A percentile compares a stretch with the other conserved stretches of the same genome.
phyloP scores from a whole-genome alignment of 2,329 filamentous ascomycete species.

The Talaromyces sp. region DNA sequence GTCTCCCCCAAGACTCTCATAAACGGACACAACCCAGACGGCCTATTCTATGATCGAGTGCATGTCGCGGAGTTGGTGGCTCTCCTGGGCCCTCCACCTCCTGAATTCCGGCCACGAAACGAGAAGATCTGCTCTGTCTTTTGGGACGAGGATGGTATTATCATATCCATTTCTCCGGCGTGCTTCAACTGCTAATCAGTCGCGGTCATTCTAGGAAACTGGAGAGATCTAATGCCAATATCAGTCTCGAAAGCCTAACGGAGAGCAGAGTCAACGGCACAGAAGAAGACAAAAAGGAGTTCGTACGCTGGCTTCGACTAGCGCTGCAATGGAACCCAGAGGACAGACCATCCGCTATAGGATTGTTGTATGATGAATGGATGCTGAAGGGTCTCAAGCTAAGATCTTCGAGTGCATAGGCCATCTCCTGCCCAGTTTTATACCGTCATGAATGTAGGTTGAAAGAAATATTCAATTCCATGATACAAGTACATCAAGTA shows the following conservation, averaged over 20 bases:
- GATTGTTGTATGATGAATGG: conserved; percentile 8
- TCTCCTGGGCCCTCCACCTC: not conserved
- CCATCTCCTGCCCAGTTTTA: not conserved
- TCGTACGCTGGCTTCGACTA: conserved; percentile 5
- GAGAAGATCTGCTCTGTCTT: not conserved
- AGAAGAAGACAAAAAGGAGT: conserved; percentile 7
- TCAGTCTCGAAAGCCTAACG: not conserved
- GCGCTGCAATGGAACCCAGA: conserved; percentile 7
- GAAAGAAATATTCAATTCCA: conserved; percentile 1
- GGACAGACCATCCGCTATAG: not conserved
- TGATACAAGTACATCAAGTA: conserved; percentile 16
- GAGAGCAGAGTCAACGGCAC: not conserved
- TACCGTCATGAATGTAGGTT: not conserved
- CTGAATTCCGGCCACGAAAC: not conserved
- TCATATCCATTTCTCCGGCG: not conserved
- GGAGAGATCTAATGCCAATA: not conserved
- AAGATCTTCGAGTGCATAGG: not conserved
- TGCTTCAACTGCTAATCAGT: not conserved
- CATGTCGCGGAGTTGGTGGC: conserved; percentile 8
- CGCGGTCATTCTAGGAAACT: not conserved
- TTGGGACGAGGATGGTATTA: not conserved
- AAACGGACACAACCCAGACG: conserved; percentile 1
- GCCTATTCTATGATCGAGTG: conserved; percentile 6
- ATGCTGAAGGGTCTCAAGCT: not conserved
- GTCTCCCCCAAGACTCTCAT: not conserved